Percentiles rank a stretch among this genome's conserved stretches.
These are phyloP conservation scores for Globisporangium irregulare DNA, from an alignment of 352 stramenopile species.

Conservation along the genomic window DNA sequence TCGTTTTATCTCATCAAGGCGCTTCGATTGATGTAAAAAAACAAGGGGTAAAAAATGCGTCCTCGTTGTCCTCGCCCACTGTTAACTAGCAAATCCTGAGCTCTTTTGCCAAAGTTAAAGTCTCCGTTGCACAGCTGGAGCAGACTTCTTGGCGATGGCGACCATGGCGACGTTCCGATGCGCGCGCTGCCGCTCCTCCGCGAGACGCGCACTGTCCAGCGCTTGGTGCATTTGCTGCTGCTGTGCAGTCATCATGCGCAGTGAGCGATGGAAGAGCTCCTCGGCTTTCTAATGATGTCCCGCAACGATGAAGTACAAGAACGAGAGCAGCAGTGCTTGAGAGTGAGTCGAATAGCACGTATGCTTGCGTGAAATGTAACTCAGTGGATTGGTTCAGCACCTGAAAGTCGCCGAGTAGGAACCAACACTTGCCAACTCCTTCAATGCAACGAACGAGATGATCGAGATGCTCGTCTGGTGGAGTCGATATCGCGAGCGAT, in stretches of 20 bases:
- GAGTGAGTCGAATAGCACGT: neutral
- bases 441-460: conserved; percentile 37
- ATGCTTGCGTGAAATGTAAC: neutral
- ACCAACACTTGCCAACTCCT: conserved; percentile 50
- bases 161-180: conserved; percentile 67
- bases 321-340: neutral
- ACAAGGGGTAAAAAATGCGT: no score
- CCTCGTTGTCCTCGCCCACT: no score
- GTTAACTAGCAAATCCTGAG: neutral
- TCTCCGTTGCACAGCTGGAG: conserved; percentile 12
- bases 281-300: conserved; percentile 33
- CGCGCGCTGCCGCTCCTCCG: conserved; percentile 27
- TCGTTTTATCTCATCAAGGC: no score
- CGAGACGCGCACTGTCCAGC: neutral
- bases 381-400: conserved; percentile 16
- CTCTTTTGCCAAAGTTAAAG: conserved; percentile 5
- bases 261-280: conserved; percentile 35
- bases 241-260: conserved; percentile 12
- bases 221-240: neutral
- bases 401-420: conserved; percentile 50
- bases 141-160: conserved; percentile 33
- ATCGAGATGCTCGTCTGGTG: conserved; percentile 13
- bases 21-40: no score
- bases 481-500: conserved; percentile 14
- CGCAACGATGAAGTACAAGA: neutral